A percentile compares a stretch with the other conserved stretches of the same genome.
These are phyloP conservation scores for Globisporangium canariense DNA, from an alignment of 352 stramenopile species.

Conservation along the genomic window DNA sequence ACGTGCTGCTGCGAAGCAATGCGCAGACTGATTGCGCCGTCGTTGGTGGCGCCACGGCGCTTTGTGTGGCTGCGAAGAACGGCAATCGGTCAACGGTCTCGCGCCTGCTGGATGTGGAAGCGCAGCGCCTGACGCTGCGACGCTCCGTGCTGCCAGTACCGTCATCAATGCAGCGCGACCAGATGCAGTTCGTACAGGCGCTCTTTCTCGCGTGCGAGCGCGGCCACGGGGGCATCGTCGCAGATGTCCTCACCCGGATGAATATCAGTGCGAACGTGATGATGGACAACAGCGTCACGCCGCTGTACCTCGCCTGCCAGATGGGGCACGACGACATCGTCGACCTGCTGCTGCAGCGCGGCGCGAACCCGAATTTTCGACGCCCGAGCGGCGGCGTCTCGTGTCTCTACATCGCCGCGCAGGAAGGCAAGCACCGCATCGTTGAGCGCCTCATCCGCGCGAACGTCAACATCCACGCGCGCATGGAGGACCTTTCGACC, in stretches of 20 bases:
- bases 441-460: constrained; percentile 49
- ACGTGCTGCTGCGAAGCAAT: constrained; percentile 46
- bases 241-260: constrained; percentile 53
- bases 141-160: constrained; percentile 7
- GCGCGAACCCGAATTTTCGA: constrained; percentile 63
- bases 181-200: constrained; percentile 50
- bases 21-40: constrained; percentile 41
- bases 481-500: constrained; percentile 77
- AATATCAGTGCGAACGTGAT: constrained; percentile 63
- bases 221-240: constrained; percentile 59
- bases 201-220: constrained; percentile 81
- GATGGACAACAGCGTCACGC: constrained; percentile 77
- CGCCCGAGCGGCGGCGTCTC: constrained; percentile 62
- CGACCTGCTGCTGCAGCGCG: constrained; percentile 46
- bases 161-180: constrained; percentile 11
- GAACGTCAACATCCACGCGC: constrained; percentile 52
- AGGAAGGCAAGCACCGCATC: constrained; percentile 68
- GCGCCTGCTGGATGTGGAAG: constrained; percentile 44
- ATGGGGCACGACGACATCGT: constrained; percentile 75
- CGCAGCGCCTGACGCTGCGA: constrained; percentile 15
- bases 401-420: constrained; percentile 75
- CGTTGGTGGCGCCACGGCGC: constrained; percentile 50
- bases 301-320: constrained; percentile 80
- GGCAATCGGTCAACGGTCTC: constrained; percentile 54
- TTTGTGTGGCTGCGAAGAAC: constrained; percentile 80